Conservation (phyloP, 2,329 filamentous ascomycete species). For the Stemphylium lycopersici region DNA sequence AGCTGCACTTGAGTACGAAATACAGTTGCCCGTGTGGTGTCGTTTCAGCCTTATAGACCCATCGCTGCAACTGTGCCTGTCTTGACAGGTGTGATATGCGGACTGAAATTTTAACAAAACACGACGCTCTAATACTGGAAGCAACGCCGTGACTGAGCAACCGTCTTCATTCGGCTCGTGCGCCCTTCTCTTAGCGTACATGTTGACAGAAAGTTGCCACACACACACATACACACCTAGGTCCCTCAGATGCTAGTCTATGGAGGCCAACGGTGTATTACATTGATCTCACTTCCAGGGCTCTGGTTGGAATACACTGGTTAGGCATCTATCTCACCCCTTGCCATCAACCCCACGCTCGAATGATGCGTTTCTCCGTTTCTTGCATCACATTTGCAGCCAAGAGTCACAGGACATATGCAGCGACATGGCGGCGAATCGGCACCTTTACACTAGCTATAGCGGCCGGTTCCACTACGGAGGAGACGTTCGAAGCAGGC, state of each 20-base stretch:
- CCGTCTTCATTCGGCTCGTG: slow-evolving; percentile 23
- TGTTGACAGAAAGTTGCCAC: neutral
- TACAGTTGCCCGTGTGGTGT: neutral
- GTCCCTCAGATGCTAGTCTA: slow-evolving; percentile 7
- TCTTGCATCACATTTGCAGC: slow-evolving; percentile 12
- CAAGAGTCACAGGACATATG: slow-evolving; percentile 22
- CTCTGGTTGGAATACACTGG: slow-evolving; percentile 4
- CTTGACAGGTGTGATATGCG: neutral
- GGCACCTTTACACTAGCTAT: slow-evolving; percentile 12
- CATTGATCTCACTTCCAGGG: slow-evolving; percentile 11
- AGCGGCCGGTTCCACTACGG: slow-evolving; percentile 16
- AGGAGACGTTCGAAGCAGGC: slow-evolving; percentile 39
- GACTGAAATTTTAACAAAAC: neutral
- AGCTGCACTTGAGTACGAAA: neutral
- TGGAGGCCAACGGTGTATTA: neutral
- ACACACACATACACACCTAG: slow-evolving; percentile 10
- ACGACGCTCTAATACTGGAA: neutral
- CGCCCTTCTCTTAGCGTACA: slow-evolving; percentile 12
- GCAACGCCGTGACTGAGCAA: slow-evolving; percentile 4
- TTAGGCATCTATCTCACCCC: slow-evolving; percentile 13
- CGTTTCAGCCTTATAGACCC: slow-evolving; percentile 19
- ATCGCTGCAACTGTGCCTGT: neutral
- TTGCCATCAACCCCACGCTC: slow-evolving; percentile 5
- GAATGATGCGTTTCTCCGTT: slow-evolving; percentile 2
- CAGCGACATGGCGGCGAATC: slow-evolving; percentile 27